phyloP scores from a whole-genome alignment of 371 early-diverging fungal species.

The Mucor indicus region DNA sequence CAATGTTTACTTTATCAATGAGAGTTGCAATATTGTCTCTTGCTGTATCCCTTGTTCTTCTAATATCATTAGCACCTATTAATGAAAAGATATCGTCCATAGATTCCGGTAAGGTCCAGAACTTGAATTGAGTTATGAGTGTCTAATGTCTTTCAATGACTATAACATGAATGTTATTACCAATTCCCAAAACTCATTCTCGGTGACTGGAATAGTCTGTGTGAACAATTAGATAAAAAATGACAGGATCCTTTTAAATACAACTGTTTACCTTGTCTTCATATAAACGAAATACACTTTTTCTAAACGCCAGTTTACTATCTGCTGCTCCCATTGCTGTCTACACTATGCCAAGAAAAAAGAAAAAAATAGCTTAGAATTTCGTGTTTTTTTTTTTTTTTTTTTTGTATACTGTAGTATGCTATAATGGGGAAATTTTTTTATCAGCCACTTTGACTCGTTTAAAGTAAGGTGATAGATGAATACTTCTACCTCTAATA shows the following conservation, averaged over 20 bases:
- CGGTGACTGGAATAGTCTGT: slow-evolving; percentile 62
- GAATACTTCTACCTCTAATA: too few relatives aligned
- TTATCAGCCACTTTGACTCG: too few relatives aligned
- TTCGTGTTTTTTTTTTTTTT: too few relatives aligned
- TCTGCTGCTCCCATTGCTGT: slow-evolving; percentile 80
- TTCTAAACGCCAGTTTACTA: slow-evolving; percentile 79
- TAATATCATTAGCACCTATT: slow-evolving; percentile 79
- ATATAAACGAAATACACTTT: slow-evolving; percentile 72
- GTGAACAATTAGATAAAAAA: not conserved
- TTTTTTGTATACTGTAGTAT: too few relatives aligned
- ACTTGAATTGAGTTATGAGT: slow-evolving; percentile 33
- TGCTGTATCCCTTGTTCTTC: slow-evolving; percentile 70
- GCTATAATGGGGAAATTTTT: too few relatives aligned
- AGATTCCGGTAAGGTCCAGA: slow-evolving; percentile 77
- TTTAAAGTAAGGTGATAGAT: too few relatives aligned
- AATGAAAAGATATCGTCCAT: slow-evolving; percentile 87
- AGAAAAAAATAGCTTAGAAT: too few relatives aligned
- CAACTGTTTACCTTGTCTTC: slow-evolving; percentile 66
- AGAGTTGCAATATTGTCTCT: slow-evolving; percentile 74
- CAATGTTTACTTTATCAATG: slow-evolving; percentile 53
- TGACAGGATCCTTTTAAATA: slow-evolving; percentile 2
- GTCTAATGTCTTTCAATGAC: not conserved
- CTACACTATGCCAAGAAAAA: too few relatives aligned
- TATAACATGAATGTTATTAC: slow-evolving; percentile 12
- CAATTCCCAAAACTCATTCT: slow-evolving; percentile 69